Conservation (phyloP, 2,329 filamentous ascomycete genomes). For the Clonostachys rhizophaga region DNA sequence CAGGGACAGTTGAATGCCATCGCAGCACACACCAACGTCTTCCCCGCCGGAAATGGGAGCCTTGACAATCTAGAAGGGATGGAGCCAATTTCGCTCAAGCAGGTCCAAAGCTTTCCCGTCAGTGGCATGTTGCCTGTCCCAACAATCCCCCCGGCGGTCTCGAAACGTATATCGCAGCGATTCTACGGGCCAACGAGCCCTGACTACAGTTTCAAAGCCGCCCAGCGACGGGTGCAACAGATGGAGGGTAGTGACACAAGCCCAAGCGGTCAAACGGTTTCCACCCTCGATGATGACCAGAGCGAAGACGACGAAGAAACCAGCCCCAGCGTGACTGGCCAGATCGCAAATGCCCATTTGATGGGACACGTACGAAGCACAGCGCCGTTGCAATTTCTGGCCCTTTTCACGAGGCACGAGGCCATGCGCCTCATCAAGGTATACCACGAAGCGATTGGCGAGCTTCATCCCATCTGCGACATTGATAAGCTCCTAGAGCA, state of each 20-base stretch:
- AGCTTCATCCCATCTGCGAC: slow-evolving; percentile 1
- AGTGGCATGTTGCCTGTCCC: no score
- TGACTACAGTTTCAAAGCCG: slow-evolving; percentile 16
- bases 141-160: no score
- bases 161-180: background rate
- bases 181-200: slow-evolving; percentile 15
- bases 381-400: background rate
- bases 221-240: slow-evolving; percentile 10
- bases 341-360: background rate
- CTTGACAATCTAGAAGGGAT: background rate
- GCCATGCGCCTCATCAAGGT: background rate
- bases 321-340: background rate
- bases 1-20: slow-evolving; percentile 4
- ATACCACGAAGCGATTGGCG: background rate
- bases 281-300: background rate
- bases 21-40: slow-evolving; percentile 1
- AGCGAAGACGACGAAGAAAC: background rate
- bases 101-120: no score
- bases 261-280: background rate
- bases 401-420: background rate
- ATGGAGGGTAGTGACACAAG: background rate
- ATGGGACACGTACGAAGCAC: background rate
- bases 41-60: background rate
- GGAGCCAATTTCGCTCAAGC: no score
- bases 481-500: background rate